phyloP scores from a whole-genome alignment of 345 rosid species.

The Laguncularia racemosa region DNA sequence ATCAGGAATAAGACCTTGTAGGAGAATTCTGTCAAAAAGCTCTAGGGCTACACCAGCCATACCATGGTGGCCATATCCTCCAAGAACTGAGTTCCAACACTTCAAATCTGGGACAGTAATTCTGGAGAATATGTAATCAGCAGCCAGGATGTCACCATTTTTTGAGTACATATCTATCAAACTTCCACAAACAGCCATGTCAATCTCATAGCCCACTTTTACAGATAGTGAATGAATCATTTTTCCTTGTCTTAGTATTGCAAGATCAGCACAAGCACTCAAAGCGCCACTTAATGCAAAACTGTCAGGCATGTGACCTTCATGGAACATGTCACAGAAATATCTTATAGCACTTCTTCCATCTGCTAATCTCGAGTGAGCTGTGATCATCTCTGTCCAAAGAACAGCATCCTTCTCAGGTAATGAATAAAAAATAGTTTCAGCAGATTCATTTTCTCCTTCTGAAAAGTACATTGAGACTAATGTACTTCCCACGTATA shows the following conservation, averaged over 20 bases:
- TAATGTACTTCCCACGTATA: conserved; percentile 60
- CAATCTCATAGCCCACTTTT: conserved; percentile 41
- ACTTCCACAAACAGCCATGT: conserved; percentile 63
- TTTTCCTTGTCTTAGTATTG: conserved; percentile 64
- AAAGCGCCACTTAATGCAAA: conserved; percentile 69
- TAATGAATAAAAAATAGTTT: conserved; percentile 33
- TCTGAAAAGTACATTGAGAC: conserved; percentile 70
- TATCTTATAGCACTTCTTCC: conserved; percentile 40
- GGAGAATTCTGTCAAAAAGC: conserved; percentile 35
- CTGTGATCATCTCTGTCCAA: conserved; percentile 90
- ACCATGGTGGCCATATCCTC: conserved; percentile 73
- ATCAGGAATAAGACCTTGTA: conserved; percentile 42
- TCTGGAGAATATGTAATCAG: conserved; percentile 41
- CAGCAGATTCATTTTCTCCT: conserved; percentile 46
- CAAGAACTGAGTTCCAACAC: conserved; percentile 85
- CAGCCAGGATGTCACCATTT: conserved; percentile 47
- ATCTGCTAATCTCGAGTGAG: conserved; percentile 61
- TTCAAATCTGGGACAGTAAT: conserved; percentile 57
- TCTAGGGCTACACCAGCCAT: conserved; percentile 49
- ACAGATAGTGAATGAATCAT: conserved; percentile 53
- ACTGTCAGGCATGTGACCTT: conserved; percentile 45
- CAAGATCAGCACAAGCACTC: conserved; percentile 74
- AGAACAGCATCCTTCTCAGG: conserved; percentile 60
- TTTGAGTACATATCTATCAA: conserved; percentile 81
- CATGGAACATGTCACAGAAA: conserved; percentile 46